These are phyloP conservation scores for Byssothecium circinans DNA, from an alignment of 2,329 filamentous ascomycete genomes.

Conservation along the genomic window DNA sequence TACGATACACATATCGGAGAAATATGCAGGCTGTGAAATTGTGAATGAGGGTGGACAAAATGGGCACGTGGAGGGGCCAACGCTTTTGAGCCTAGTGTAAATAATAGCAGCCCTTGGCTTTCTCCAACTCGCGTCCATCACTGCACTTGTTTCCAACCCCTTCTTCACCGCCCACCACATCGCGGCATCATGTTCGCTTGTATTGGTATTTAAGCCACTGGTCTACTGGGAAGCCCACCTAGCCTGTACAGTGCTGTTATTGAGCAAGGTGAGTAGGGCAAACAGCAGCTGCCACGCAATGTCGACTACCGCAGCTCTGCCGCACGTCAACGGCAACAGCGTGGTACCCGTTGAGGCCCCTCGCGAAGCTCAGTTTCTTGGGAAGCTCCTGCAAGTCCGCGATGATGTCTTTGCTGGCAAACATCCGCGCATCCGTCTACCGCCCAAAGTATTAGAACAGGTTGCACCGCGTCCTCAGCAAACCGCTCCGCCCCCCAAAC, in stretches of 20 bases:
- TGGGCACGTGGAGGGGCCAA: neutral
- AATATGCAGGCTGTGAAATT: too few relatives aligned
- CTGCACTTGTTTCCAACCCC: constrained; percentile 23
- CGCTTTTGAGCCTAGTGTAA: constrained; percentile 5
- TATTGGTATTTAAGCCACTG: constrained; percentile 29
- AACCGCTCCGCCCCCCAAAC: constrained; percentile 29
- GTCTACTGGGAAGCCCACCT: constrained; percentile 17
- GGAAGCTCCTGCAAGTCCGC: constrained; percentile 77
- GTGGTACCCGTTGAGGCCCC: constrained; percentile 41
- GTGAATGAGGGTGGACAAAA: too few relatives aligned
- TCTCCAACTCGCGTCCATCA: constrained; percentile 1
- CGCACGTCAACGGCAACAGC: constrained; percentile 37
- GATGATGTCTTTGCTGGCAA: constrained; percentile 79
- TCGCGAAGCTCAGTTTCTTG: constrained; percentile 60
- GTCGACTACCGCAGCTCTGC: constrained; percentile 33
- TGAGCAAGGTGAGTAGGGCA: constrained; percentile 18
- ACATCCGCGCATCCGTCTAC: constrained; percentile 64
- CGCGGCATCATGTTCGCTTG: constrained; percentile 26
- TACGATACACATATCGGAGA: too few relatives aligned
- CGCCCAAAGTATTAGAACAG: constrained; percentile 54
- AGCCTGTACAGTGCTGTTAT: constrained; percentile 17
- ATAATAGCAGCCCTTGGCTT: constrained; percentile 5
- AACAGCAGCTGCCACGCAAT: constrained; percentile 30
- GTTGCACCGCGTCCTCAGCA: constrained; percentile 39
- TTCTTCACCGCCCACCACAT: constrained; percentile 19